Conservation (phyloP, 2,329 filamentous ascomycete genomes). For the Conoideocrella luteorostrata region DNA sequence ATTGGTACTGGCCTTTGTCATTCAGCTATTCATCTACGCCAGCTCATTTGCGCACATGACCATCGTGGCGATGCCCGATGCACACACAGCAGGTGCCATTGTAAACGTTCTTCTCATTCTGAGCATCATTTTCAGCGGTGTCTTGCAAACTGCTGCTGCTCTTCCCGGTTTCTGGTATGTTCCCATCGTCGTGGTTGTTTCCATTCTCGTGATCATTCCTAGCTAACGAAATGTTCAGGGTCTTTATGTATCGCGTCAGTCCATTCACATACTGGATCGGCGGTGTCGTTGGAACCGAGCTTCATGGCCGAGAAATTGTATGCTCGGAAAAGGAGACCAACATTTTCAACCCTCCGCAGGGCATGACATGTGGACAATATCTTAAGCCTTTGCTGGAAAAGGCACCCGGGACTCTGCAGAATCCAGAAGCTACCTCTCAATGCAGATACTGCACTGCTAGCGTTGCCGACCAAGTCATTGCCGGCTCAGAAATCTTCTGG, state of each 20-base stretch:
- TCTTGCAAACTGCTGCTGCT: slow-evolving; percentile 50
- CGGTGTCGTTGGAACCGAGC: slow-evolving; percentile 60
- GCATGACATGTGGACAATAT: slow-evolving; percentile 58
- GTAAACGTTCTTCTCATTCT: slow-evolving; percentile 55
- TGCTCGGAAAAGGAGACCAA: slow-evolving; percentile 54
- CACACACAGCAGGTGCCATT: slow-evolving; percentile 59
- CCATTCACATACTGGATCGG: slow-evolving; percentile 65
- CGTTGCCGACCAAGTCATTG: slow-evolving; percentile 55
- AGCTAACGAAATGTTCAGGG: slow-evolving; percentile 27
- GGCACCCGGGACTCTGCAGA: slow-evolving; percentile 53
- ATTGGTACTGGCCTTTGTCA: slow-evolving; percentile 58
- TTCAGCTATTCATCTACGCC: slow-evolving; percentile 64
- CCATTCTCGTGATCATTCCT: not conserved
- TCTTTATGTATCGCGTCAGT: slow-evolving; percentile 64
- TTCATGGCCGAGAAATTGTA: slow-evolving; percentile 46
- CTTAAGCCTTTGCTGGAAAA: slow-evolving; percentile 47
- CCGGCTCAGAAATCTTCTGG: slow-evolving; percentile 40
- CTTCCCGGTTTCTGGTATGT: slow-evolving; percentile 59
- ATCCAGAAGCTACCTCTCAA: slow-evolving; percentile 45
- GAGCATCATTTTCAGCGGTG: slow-evolving; percentile 56
- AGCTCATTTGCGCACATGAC: slow-evolving; percentile 68
- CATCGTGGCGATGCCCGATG: slow-evolving; percentile 63
- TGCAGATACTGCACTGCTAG: slow-evolving; percentile 64
- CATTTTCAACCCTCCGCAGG: slow-evolving; percentile 56
- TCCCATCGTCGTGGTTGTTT: not conserved